Percentiles rank a stretch among this genome's conserved stretches.
Evolutionary conservation across 225 moss, liverwort and hornwort species (phyloP).

Genomic region (Thuidium tamariscinum): DNA sequence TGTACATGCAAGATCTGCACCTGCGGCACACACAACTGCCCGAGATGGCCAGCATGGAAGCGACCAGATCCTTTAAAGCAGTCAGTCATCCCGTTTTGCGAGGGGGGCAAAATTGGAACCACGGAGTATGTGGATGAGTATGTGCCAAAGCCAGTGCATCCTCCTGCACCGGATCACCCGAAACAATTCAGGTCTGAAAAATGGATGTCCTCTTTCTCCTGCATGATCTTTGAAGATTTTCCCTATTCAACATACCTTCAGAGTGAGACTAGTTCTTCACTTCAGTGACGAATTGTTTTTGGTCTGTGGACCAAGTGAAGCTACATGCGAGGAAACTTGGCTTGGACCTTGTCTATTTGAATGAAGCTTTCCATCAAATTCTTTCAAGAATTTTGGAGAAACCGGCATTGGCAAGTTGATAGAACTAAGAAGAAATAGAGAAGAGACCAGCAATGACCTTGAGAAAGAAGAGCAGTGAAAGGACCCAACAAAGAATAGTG

Average conservation of each 20-base stretch:
- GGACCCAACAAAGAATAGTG: no score
- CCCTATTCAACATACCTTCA: neutral
- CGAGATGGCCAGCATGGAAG: constrained; percentile 20
- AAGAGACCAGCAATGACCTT: neutral
- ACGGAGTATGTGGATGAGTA: constrained; percentile 16
- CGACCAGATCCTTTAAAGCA: constrained; percentile 4
- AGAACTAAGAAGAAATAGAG: neutral
- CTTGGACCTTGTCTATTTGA: neutral
- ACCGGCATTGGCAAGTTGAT: neutral
- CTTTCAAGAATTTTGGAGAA: neutral
- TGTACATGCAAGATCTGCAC: constrained; percentile 42
- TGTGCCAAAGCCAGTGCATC: constrained; percentile 24
- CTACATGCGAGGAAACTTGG: no score
- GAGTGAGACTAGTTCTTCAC: neutral
- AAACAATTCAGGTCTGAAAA: constrained; percentile 15
- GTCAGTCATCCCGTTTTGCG: constrained; percentile 22
- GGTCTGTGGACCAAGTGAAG: neutral
- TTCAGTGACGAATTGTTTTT: neutral
- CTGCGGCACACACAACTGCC: constrained; percentile 32
- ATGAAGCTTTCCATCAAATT: neutral
- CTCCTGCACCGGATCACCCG: constrained; percentile 6
- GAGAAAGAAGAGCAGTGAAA: neutral
- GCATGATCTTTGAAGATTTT: neutral
- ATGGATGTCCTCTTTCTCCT: neutral
- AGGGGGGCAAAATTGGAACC: constrained; percentile 20